Evolutionary conservation across 805 yeast genomes (phyloP), one percentile per base, ranked within the genome.

Genomic region (Diddensiella santjacobensis): DNA sequence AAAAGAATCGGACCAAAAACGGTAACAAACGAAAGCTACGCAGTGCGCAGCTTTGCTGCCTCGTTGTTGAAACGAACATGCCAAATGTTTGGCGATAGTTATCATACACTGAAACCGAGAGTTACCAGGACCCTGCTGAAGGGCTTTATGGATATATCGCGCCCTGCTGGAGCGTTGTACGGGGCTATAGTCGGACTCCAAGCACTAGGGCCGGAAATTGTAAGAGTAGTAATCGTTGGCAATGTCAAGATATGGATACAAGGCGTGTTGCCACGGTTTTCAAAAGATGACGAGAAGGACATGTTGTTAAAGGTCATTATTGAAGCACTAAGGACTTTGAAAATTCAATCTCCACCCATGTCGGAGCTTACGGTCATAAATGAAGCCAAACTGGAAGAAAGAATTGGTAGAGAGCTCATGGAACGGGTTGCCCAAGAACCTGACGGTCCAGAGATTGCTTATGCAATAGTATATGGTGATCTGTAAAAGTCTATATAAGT

Each of bases 71-170:
- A 83, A 44, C 84, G 84, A 57, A 83, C 93, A n/a, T 78, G 89
- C 52, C 72, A 76, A 44, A 79, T 81, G 24, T 93, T 84, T 65
- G 95, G 95, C 29, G 81, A 86, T 42, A 80, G 91, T 1, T 90
- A 91, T 64, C 82, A 91, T 19, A 85, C 97, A 1, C 73, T 93
- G 57, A 87, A 87, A 60, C 96, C 98, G 24, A 78, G 98, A 56
- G 91, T 93, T 3, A 89, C 97, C 4, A 77, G 99, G 64, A 95
- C 99, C 1, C 71, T 95, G 47, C 72, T 95, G 51, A 81, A 95
- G 60, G 97, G 97, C 0, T 85, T 95, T 56, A 72, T 93, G 65
- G 96, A 90, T 59, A 76, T 89, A 4, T 79, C 83, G 31, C 82
- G 85, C 57, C 89, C 95, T 0, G 73, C 83, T 13, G 96, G 96